These are phyloP conservation scores for Argentina anserina DNA, from an alignment of 306 rosid species.

Conservation along the genomic window DNA sequence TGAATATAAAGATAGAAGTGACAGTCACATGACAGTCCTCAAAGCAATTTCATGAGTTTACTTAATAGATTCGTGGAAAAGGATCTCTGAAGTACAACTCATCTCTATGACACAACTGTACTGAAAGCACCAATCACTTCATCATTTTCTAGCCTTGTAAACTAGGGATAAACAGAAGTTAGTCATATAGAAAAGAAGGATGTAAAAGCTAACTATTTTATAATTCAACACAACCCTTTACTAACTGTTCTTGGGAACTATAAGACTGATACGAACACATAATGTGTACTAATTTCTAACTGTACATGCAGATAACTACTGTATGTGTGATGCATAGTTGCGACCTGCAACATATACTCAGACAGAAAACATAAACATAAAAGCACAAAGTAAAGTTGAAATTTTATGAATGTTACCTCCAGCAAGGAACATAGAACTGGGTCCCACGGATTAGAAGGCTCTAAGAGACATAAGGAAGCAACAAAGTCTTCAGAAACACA, in stretches of 20 bases:
- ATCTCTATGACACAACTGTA: not conserved
- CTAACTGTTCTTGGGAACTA: not conserved
- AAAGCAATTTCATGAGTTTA: not conserved
- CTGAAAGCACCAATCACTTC: not conserved
- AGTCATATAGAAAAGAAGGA: not conserved
- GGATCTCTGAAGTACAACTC: not conserved
- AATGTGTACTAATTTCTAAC: not conserved
- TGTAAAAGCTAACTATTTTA: not conserved
- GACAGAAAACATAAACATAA: not conserved
- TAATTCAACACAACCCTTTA: not conserved
- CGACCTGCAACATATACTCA: not conserved
- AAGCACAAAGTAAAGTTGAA: not conserved
- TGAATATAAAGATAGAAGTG: not conserved
- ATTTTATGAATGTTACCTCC: constrained; percentile 43
- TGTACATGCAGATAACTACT: not conserved
- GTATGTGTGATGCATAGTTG: not conserved
- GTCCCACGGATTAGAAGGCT: constrained; percentile 42
- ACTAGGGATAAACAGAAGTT: not conserved
- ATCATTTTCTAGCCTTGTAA: not conserved
- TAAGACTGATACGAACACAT: not conserved
- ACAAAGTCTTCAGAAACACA: constrained; percentile 30
- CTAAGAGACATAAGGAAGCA: constrained; percentile 36
- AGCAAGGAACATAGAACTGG: constrained; percentile 55
- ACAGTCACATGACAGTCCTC: not conserved
- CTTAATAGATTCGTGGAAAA: not conserved